These are phyloP conservation scores for Phytophthora meadii DNA, from an alignment of 352 stramenopile genomes.

Conservation along the genomic window DNA sequence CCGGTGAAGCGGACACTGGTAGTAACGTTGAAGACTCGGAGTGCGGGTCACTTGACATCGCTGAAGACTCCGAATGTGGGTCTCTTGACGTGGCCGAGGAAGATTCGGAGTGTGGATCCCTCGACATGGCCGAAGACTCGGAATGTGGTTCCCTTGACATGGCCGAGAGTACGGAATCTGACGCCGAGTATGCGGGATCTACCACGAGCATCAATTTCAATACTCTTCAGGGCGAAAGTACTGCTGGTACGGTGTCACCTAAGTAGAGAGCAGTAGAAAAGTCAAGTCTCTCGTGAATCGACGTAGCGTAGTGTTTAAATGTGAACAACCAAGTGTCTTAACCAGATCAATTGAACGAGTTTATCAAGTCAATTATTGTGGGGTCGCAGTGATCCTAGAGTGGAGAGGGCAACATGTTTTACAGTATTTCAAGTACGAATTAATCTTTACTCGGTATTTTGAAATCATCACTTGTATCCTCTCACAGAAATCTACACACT, in stretches of 20 bases:
- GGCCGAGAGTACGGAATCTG: conserved; percentile 28
- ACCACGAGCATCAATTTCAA: conserved; percentile 45
- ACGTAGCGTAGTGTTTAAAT: conserved; percentile 22
- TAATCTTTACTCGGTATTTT: no score
- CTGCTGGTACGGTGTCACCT: conserved; percentile 33
- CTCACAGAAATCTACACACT: no score
- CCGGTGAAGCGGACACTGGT: conserved; percentile 26
- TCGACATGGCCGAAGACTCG: conserved; percentile 36
- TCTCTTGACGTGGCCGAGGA: conserved; percentile 33
- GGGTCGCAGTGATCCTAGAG: background rate
- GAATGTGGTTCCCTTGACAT: conserved; percentile 42
- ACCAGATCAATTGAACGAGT: background rate
- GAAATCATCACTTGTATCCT: no score
- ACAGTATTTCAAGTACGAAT: no score
- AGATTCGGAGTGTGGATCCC: conserved; percentile 27
- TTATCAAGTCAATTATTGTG: background rate
- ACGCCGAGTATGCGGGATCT: conserved; percentile 25
- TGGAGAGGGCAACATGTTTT: no score
- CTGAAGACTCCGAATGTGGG: conserved; percentile 24
- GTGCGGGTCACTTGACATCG: conserved; percentile 25
- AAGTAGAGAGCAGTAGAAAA: conserved; percentile 17
- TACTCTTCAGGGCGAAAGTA: conserved; percentile 27
- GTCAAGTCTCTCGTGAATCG: conserved; percentile 9
- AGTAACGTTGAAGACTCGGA: conserved; percentile 31
- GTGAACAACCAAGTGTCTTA: background rate